Base-by-base conservation (phyloP, 352 stramenopile species). In the Poterioochromonas sp. region DNA sequence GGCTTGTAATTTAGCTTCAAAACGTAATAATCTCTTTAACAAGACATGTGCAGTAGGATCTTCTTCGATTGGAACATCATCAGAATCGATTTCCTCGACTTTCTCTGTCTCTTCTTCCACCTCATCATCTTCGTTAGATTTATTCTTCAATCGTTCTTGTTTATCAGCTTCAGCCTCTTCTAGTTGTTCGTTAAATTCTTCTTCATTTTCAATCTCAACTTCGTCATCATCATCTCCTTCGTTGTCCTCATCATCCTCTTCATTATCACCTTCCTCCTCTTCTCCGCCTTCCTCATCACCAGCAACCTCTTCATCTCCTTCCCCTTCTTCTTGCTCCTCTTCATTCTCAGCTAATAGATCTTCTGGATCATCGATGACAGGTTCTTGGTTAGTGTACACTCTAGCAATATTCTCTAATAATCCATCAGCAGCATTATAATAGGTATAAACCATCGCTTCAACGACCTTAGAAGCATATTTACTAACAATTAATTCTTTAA, bases 381-480 rank as follows among this genome's bases (percentile, higher is more conserved):
- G 76, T 37, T 15, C 5, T 29, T 47, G 35, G 12, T 44, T 5
- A 73, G 20, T 12, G 40, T 41, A 73, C 5, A 44, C 11, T 51
- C 18, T 54, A 11, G 41, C 65, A 54, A 90, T 81, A 34, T 83
- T 78, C 64, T 79, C 51, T 60, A 84, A 83, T 34, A 90, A 15
- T n/a, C n/a, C n/a, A n/a, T n/a, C n/a, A n/a, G 85, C 80, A 34
- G 83, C 41, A 34, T 64, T 73, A 29, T 77, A 76, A 71, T 81
- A 87, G 44, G 65, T 78, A 11, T 82, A 70, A 73, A 85, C 86
- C 15, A 89, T 83, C 74, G 87, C 83, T 44, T 84, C 78, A 60
- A 91, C 76, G 0, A 91, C 81, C 58, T 79, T 62, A 41, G 82
- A 84, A 39, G 86, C 87, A 65, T 80, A 60, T 51, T 84, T 80